A percentile compares a stretch with the other conserved stretches of the same genome.
phyloP scores from a whole-genome alignment of 495 filamentous ascomycete species.

The Hamigera avellanea region DNA sequence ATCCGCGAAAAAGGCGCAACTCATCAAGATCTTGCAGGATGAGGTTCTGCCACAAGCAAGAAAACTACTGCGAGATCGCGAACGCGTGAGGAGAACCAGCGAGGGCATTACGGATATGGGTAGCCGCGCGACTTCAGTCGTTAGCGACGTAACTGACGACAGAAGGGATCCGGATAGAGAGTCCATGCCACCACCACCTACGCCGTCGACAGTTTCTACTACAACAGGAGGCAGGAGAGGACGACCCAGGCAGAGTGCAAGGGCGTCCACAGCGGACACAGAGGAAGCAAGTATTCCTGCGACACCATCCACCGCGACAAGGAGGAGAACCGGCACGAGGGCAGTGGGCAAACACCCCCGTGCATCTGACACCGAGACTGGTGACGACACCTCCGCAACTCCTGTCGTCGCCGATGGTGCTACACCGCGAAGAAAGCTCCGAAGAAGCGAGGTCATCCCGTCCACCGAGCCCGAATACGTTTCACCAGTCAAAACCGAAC shows the following conservation, averaged over 20 bases:
- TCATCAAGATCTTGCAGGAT: conserved; percentile 72
- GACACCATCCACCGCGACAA: conserved; percentile 18
- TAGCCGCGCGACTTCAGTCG: conserved; percentile 40
- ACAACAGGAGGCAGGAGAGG: conserved; percentile 30
- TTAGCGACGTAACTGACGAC: conserved; percentile 29
- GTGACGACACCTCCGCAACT: conserved; percentile 25
- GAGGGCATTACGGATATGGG: conserved; percentile 75
- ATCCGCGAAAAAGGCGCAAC: conserved; percentile 76
- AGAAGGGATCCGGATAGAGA: conserved; percentile 17
- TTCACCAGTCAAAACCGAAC: conserved; percentile 24
- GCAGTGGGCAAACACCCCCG: conserved; percentile 43
- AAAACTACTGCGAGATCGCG: conserved; percentile 60
- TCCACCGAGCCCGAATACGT: conserved; percentile 27
- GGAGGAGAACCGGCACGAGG: conserved; percentile 20
- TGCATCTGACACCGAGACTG: conserved; percentile 37
- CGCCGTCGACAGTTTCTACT: conserved; percentile 31
- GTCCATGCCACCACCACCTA: conserved; percentile 35
- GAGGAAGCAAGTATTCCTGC: conserved; percentile 20
- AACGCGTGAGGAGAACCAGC: conserved; percentile 66
- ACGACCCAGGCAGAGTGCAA: conserved; percentile 26
- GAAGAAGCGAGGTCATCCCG: conserved; percentile 46
- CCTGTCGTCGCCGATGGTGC: conserved; percentile 13
- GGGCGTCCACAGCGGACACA: conserved; percentile 24
- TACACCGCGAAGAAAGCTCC: conserved; percentile 32
- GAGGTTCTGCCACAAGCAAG: conserved; percentile 66